Base-by-base conservation (phyloP, 176 grass and related monocot genomes). In the Avena insularis region DNA sequence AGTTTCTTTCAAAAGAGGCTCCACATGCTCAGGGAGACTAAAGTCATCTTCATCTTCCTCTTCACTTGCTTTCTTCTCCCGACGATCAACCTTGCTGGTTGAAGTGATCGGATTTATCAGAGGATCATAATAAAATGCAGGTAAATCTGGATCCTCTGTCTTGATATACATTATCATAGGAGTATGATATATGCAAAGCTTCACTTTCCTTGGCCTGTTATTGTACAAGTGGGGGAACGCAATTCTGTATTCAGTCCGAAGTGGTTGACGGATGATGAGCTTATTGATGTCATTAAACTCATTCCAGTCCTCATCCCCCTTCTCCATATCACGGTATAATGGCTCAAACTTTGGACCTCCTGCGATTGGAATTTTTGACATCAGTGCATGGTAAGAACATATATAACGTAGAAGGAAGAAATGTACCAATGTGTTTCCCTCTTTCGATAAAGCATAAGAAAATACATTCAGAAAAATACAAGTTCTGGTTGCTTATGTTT, bases 81-180 rank as follows among this genome's bases (percentile, higher is more conserved):
- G 84, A 23, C 89, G 86, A 73, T 97, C 91, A 87, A 88, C 82
- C 85, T 96, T 98, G 84, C 89, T 92, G 20, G 81, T 87, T 71
- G 96, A 98, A 43, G 96, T 92, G 51, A 98, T 94, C 13, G 96
- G 96, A 65, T 98, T 98, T 86, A 98, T 98, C 71, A 98, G 75
- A 43, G 96, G 96, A 90, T 98, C 96, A 85, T 96, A 98, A 67
- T 98, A 98, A 84, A 98, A 98, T 46, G 96, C 96, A 86, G 96
- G 96, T 76, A 98, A 79, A 90, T 98, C 96, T 86, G 96, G 96
- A 92, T 98, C 96, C 79, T 98, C 96, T 23, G 96, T 94, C 83
- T 98, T 98, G 86, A 98, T 98, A 79, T 94, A 98, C 96, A 98
- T 98, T 91, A 98, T 98, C 96, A 98, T 98, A 35, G 96, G 93